Percentiles rank a stretch among this genome's conserved stretches.
Conservation (phyloP, 768 basidiomycete genomes). For the Termitomyces heimii region DNA sequence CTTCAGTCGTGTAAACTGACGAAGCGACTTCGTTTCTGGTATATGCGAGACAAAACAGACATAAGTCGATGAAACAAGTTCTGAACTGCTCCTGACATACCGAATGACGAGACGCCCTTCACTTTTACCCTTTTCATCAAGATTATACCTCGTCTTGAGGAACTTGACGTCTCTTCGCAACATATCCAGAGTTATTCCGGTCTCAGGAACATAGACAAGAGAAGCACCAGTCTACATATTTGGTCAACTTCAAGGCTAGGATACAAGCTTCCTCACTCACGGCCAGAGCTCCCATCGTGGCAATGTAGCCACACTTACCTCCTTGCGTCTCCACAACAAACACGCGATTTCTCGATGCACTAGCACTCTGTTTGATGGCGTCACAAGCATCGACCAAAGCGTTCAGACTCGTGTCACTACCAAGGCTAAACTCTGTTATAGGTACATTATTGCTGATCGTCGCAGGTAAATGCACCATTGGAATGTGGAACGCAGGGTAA, state of each 20-base stretch:
- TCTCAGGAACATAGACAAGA: constrained; percentile 91
- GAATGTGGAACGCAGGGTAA: constrained; percentile 93
- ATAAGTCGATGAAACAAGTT: not conserved
- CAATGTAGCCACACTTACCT: constrained; percentile 93
- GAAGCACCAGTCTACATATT: constrained; percentile 76
- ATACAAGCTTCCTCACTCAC: constrained; percentile 42
- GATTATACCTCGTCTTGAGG: constrained; percentile 75
- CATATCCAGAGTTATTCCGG: constrained; percentile 77
- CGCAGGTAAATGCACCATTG: constrained; percentile 93
- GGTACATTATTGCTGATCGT: constrained; percentile 99
- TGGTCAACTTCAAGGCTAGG: not conserved
- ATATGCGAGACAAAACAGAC: not conserved
- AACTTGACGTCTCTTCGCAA: constrained; percentile 83
- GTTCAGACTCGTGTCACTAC: constrained; percentile 94
- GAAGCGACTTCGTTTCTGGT: constrained; percentile 82
- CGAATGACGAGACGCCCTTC: constrained; percentile 93
- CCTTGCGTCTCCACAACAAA: constrained; percentile 99
- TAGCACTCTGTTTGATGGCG: constrained; percentile 97
- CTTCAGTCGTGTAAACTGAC: constrained; percentile 82
- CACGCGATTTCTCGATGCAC: constrained; percentile 91
- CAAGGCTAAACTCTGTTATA: constrained; percentile 92
- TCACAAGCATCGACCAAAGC: constrained; percentile 97
- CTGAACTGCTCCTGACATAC: constrained; percentile 36
- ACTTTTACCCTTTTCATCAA: constrained; percentile 84
- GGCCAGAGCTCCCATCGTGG: constrained; percentile 92